Evolutionary conservation across 805 yeast genomes (phyloP).

Genomic region (Cyberlindnera meyerae): DNA sequence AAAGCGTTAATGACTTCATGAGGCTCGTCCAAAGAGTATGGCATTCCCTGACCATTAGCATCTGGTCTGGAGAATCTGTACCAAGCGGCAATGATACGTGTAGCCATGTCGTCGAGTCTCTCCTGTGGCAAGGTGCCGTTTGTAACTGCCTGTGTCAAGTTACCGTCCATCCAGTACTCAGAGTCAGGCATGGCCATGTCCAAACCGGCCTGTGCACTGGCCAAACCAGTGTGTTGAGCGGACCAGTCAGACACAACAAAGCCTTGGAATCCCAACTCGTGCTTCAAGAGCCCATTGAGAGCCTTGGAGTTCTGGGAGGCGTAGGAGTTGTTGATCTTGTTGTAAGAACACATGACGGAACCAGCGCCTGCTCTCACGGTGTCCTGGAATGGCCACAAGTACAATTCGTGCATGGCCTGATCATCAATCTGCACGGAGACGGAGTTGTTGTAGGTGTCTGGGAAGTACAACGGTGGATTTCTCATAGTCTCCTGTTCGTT

Average conservation of each 20-base stretch:
- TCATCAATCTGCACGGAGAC: slow-evolving; percentile 4
- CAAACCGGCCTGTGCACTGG: slow-evolving; percentile 4
- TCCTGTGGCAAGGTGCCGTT: slow-evolving; percentile 5
- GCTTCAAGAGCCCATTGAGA: slow-evolving; percentile 5
- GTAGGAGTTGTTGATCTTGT: slow-evolving; percentile 8
- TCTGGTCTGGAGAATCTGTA: slow-evolving; percentile 7
- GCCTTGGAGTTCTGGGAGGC: slow-evolving; percentile 8
- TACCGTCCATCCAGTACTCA: slow-evolving; percentile 5
- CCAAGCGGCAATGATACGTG: slow-evolving; percentile 5
- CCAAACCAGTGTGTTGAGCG: slow-evolving; percentile 6
- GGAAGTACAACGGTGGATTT: slow-evolving; percentile 1
- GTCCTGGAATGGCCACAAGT: slow-evolving; percentile 10
- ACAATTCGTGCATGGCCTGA: slow-evolving; percentile 8
- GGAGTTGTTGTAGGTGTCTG: slow-evolving; percentile 3
- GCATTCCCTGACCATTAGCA: slow-evolving; percentile 8
- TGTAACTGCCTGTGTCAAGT: slow-evolving; percentile 2
- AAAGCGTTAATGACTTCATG: slow-evolving; percentile 4
- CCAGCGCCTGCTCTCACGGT: slow-evolving; percentile 7
- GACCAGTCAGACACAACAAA: slow-evolving; percentile 8
- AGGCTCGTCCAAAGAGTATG: slow-evolving; percentile 1
- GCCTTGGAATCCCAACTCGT: slow-evolving; percentile 9
- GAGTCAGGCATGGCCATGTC: slow-evolving; percentile 9
- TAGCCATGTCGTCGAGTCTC: slow-evolving; percentile 10
- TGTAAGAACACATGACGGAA: slow-evolving; percentile 8
- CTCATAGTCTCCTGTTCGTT: slow-evolving; percentile 11